Evolutionary conservation across 495 filamentous ascomycete species (phyloP).

Genomic region (Hypoxylon fragiforme): DNA sequence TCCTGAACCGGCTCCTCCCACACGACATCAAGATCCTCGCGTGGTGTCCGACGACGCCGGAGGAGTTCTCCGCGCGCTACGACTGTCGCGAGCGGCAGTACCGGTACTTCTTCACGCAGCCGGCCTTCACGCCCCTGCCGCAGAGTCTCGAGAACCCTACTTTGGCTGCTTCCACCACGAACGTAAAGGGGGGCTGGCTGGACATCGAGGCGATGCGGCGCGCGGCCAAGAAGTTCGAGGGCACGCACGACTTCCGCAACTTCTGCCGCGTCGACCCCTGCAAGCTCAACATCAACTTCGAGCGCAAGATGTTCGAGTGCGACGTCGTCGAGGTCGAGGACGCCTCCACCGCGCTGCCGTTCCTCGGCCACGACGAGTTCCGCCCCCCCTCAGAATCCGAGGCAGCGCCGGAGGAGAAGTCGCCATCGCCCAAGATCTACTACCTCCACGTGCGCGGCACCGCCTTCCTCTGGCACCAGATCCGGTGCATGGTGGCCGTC

Average conservation of each 20-base stretch:
- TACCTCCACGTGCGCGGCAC: constrained; percentile 83
- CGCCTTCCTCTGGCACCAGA: constrained; percentile 98
- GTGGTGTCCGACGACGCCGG: constrained; percentile 84
- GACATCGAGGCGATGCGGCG: constrained; percentile 84
- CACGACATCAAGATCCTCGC: constrained; percentile 87
- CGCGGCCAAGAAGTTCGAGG: constrained; percentile 77
- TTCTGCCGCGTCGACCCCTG: constrained; percentile 88
- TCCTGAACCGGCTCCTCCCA: constrained; percentile 86
- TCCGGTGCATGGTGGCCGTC: constrained; percentile 84
- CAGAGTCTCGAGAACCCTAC: constrained; percentile 31
- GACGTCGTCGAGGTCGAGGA: constrained; percentile 70
- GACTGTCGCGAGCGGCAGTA: constrained; percentile 87
- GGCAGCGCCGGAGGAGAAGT: constrained; percentile 6
- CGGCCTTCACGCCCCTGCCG: constrained; percentile 70
- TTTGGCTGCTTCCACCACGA: constrained; percentile 28
- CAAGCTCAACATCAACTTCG: constrained; percentile 84
- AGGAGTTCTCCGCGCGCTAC: constrained; percentile 87
- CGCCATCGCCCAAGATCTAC: constrained; percentile 72
- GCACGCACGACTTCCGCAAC: constrained; percentile 92
- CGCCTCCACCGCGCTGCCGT: constrained; percentile 49
- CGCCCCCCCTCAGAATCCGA: constrained; percentile 11
- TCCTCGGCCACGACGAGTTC: constrained; percentile 37
- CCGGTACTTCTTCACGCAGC: constrained; percentile 96
- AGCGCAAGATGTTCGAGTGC: constrained; percentile 72
- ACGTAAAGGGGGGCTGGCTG: constrained; percentile 55